Evolutionary conservation across 192 early-diverging fungal genomes (phyloP), one percentile per base, ranked within the genome.

Genomic region (Entophlyctis luteolus): DNA sequence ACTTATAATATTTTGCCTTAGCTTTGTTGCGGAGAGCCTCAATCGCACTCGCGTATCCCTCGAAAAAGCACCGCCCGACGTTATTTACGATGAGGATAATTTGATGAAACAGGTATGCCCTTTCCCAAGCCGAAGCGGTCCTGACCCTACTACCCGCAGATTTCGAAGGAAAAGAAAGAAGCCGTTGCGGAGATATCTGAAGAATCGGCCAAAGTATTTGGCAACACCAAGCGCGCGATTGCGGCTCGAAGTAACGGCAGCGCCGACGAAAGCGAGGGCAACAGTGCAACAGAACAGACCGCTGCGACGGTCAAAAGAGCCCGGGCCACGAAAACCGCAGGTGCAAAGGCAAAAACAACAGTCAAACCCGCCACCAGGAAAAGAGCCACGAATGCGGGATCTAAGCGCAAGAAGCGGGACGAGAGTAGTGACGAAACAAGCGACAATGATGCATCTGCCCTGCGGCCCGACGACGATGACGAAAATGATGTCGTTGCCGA

Each of bases 11-110:
- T 59, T 12, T 5, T 54, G 16, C 10, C 18, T 39, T 8, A 47
- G 72, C 18, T 74, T 74, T 38, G 27, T 63, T 18, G 22, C 14
- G 18, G 67, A 70, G n/a, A 55, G 59, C n/a, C 37, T 74, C 12
- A 65, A 71, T 20, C 45, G 67, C 27, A 74, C 68, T 10, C 57
- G 54, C 27, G 31, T 16, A 6, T 34, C 28, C 16, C 29, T 74
- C 18, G 27, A 12, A 4, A 60, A 60, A 39, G 34, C 39, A 5
- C 14, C 58, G 14, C 14, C 38, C 22, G 58, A 60, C 28, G 25
- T 60, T 46, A 60, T 60, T 20, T 60, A 46, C 31, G 58, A 60
- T 25, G 58, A 60, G 6, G 6, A 14, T 12, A 60, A 60, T 45
- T 45, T 60, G 6, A 60, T 60, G 58, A 60, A 60, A 36, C 58